Base-by-base conservation (phyloP, 129 eudicot species). In the Pseudognaphalium luteoalbum region DNA sequence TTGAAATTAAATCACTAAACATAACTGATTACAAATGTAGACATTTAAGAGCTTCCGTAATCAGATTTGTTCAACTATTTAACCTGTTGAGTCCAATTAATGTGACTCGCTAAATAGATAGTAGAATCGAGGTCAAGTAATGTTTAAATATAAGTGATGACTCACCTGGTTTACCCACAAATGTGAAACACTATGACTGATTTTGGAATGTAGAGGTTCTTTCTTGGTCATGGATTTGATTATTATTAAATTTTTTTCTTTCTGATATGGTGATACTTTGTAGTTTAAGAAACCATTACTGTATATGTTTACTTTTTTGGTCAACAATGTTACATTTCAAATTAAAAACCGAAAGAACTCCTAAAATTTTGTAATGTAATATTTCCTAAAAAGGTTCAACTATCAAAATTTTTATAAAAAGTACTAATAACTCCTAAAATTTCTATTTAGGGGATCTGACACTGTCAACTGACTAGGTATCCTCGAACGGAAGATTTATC, bases 61-160 rank as follows among this genome's bases (percentile, higher is more conserved):
- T 44, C 17, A 44, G 17, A 44, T 11, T 44, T 39, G 3, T 11
- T 44, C 52, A 44, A 44, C 12, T 44, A 44, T 44, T 11, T 44
- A 44, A 12, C 12, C 17, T 44, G 52, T 2, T 1, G 52, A 44
- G 4, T 44, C 52, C 8, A 44, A 28, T 44, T 29, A 4, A 10
- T 16, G 68, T 47, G 39, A 65, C 15, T 50, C 7, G 44, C 44
- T 2, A 1, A 39, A 39, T 8, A 39, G 44, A 39, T 39, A 39
- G 12, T 39, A 39, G 2, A 7, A 39, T 37, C 42, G 11, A 37
- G 42, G 42, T 37, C 7, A 37, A 7, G 44, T 39, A 39, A 39
- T 39, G 44, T 54, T 66, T 50, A 74, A 51, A 74, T 42, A 51
- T 20, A 0, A 35, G 56, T 60, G 51, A 65, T 52, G 56, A 65